These are phyloP conservation scores for Phytophthora uliginosa DNA, from an alignment of 352 stramenopile species.

Conservation along the genomic window DNA sequence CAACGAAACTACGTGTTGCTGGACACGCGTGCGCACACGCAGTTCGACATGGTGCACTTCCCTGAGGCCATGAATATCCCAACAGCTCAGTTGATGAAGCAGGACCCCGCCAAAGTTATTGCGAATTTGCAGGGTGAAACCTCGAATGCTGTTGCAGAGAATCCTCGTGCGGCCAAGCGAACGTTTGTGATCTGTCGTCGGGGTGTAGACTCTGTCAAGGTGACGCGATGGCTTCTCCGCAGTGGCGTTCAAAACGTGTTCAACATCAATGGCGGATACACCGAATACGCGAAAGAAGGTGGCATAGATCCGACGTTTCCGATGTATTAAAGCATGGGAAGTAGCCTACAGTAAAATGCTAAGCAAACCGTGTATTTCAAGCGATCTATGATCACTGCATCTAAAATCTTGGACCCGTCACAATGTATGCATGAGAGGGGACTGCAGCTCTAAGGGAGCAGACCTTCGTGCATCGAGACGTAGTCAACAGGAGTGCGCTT, in stretches of 20 bases:
- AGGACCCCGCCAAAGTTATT: slow-evolving; percentile 31
- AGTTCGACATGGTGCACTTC: slow-evolving; percentile 88
- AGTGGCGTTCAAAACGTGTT: slow-evolving; percentile 50
- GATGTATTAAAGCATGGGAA: slow-evolving; percentile 65
- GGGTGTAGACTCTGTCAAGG: slow-evolving; percentile 74
- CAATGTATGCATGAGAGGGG: neutral
- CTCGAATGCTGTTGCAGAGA: neutral
- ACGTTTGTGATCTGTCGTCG: slow-evolving; percentile 84
- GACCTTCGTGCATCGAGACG: slow-evolving; percentile 70
- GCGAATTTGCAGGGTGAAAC: slow-evolving; percentile 17
- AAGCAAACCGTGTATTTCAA: slow-evolving; percentile 31
- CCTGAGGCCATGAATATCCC: slow-evolving; percentile 74
- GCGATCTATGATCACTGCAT: slow-evolving; percentile 32
- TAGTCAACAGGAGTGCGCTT: slow-evolving; percentile 60
- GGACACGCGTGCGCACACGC: slow-evolving; percentile 60
- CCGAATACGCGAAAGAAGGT: slow-evolving; percentile 53
- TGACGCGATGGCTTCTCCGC: slow-evolving; percentile 66
- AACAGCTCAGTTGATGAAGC: slow-evolving; percentile 54
- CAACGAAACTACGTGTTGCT: slow-evolving; percentile 55
- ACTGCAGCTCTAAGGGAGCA: slow-evolving; percentile 29
- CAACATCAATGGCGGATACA: slow-evolving; percentile 84
- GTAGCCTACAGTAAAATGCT: neutral
- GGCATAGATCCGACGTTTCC: slow-evolving; percentile 66
- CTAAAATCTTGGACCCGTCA: slow-evolving; percentile 25
- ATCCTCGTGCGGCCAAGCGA: neutral